Conservation (phyloP, 108 stramenopile genomes). For the Pseudonitzschia multiseries region DNA sequence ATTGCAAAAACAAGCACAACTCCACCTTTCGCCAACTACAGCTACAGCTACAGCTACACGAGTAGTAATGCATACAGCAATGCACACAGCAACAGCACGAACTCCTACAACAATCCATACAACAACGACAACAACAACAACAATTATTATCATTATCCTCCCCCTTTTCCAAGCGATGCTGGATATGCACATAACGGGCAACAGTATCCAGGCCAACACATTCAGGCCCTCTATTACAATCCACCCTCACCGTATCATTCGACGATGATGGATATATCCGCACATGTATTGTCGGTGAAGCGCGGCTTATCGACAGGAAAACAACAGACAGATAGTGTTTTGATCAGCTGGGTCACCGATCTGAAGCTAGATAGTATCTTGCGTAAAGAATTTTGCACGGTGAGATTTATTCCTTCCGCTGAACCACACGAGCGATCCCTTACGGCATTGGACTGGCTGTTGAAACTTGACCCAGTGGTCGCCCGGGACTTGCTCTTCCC, state of each 20-base stretch:
- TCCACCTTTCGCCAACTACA: no score
- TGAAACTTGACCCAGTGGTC: constrained; percentile 24
- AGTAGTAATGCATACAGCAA: no score
- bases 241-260: not conserved
- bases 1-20: no score
- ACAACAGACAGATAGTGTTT: constrained; percentile 16
- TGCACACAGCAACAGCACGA: not conserved
- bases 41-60: no score
- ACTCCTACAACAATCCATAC: not conserved
- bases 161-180: no score
- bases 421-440: constrained; percentile 29
- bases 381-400: not conserved
- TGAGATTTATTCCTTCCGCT: constrained; percentile 50
- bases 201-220: not conserved
- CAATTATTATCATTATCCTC: not conserved
- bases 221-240: not conserved
- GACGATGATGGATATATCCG: constrained; percentile 15
- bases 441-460: constrained; percentile 60
- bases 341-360: constrained; percentile 25
- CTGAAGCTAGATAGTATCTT: not conserved
- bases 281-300: constrained; percentile 26
- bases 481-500: constrained; percentile 49
- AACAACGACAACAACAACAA: not conserved
- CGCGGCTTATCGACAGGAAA: constrained; percentile 16
- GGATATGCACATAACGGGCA: not conserved